Conservation (phyloP, 371 early-diverging fungal genomes). For the Circinella minor region DNA sequence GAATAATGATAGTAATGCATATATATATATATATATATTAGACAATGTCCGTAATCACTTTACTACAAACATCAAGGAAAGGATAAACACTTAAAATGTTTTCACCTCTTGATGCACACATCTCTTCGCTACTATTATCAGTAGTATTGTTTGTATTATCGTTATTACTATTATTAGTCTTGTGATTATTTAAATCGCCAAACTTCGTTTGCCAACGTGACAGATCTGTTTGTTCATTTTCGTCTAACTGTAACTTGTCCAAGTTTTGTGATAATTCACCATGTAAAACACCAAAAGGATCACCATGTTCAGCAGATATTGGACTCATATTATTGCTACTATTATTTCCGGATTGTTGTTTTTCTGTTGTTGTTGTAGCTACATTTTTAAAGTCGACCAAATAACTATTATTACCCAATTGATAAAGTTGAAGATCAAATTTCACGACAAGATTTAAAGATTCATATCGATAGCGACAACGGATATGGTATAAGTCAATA, state of each 20-base stretch:
- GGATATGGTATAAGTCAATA: constrained; percentile 84
- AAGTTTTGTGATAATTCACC: constrained; percentile 4
- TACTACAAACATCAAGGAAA: constrained; percentile 94
- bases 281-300: constrained; percentile 1
- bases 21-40: constrained; percentile 11
- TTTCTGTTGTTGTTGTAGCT: constrained; percentile 31
- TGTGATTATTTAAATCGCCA: constrained; percentile 14
- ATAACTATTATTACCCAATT: constrained; percentile 87
- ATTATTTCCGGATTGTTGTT: constrained; percentile 5
- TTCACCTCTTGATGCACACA: constrained; percentile 29
- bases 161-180: constrained; percentile 12
- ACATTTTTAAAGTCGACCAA: constrained; percentile 93
- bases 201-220: background rate
- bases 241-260: constrained; percentile 4
- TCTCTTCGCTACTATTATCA: background rate
- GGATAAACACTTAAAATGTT: constrained; percentile 79
- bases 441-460: constrained; percentile 67
- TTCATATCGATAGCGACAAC: constrained; percentile 71
- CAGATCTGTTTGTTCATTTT: constrained; percentile 1
- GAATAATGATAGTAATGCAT: background rate
- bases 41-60: constrained; percentile 91
- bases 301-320: constrained; percentile 5
- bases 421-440: constrained; percentile 93
- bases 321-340: constrained; percentile 3
- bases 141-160: too few relatives aligned